Conservation (phyloP, 1,139 yeast genomes). For the Taphrina wiesneri region DNA sequence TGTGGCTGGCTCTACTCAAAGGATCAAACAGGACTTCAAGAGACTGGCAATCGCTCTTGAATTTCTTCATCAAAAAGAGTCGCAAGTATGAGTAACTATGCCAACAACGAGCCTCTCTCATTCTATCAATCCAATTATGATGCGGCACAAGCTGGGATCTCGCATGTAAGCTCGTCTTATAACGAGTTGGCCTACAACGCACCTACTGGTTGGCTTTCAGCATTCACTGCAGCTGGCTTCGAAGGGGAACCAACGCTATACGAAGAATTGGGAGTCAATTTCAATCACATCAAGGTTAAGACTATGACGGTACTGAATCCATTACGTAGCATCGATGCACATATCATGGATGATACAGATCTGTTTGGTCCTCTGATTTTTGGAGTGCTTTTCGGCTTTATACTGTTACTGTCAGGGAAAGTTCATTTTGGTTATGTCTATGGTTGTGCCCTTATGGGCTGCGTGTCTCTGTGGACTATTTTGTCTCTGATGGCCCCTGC, state of each 20-base stretch:
- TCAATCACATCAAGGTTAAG: conserved; percentile 79
- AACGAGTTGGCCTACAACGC: conserved; percentile 3
- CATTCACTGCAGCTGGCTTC: conserved; percentile 90
- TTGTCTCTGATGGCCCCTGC: conserved; percentile 77
- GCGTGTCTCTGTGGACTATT: conserved; percentile 75
- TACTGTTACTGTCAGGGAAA: conserved; percentile 68
- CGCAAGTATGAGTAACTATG: conserved; percentile 11
- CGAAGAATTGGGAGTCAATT: conserved; percentile 92
- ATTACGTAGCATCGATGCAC: conserved; percentile 58
- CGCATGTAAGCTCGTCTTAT: neutral
- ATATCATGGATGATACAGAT: conserved; percentile 86
- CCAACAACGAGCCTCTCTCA: conserved; percentile 15
- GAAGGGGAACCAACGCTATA: conserved; percentile 89
- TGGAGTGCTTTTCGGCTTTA: conserved; percentile 83
- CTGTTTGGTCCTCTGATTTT: conserved; percentile 93
- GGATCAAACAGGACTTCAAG: no score
- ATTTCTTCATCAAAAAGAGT: no score
- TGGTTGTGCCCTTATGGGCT: conserved; percentile 93
- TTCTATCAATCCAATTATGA: conserved; percentile 24
- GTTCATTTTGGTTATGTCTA: conserved; percentile 95
- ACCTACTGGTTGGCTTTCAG: conserved; percentile 70
- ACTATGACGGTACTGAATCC: conserved; percentile 87
- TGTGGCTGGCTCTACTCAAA: no score
- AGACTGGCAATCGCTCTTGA: no score
- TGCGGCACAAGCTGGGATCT: neutral